phyloP scores from a whole-genome alignment of 139 green algal species.

The Chlamydomonas eustigma region DNA sequence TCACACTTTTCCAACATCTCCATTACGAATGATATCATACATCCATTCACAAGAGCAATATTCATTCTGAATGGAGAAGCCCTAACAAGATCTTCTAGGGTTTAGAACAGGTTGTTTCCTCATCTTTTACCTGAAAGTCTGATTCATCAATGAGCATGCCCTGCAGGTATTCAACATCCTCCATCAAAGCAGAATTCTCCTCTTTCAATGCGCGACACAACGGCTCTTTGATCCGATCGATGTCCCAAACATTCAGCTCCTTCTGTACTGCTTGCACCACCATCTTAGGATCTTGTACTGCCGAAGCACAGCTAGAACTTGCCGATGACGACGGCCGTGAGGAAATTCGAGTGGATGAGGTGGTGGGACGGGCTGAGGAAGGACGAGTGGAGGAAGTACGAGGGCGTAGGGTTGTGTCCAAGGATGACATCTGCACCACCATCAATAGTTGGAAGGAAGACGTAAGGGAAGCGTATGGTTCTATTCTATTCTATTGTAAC shows the following conservation, averaged over 20 bases:
- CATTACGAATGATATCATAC: no score
- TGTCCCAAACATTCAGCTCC: conserved; percentile 31
- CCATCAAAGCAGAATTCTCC: conserved; percentile 27
- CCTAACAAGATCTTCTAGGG: no score
- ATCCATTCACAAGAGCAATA: no score
- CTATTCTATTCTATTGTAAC: no score
- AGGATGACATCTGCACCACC: neutral
- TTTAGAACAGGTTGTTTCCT: no score
- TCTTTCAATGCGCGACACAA: conserved; percentile 22
- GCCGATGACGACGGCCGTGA: neutral
- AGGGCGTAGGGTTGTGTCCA: neutral
- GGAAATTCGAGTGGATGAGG: conserved; percentile 7
- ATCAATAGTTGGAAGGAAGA: no score
- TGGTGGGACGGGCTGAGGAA: conserved; percentile 4
- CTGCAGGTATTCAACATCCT: conserved; percentile 39
- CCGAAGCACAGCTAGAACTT: neutral
- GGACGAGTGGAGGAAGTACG: conserved; percentile 7
- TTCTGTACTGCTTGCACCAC: conserved; percentile 11
- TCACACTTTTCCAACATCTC: no score
- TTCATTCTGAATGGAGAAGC: no score
- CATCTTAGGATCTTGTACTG: neutral
- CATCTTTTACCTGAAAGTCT: conserved; percentile 36
- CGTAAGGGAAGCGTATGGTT: no score
- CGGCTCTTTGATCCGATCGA: conserved; percentile 27
- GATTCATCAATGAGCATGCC: conserved; percentile 31